These are phyloP conservation scores for Tuber brumale DNA, from an alignment of 495 filamentous ascomycete species.

Conservation along the genomic window DNA sequence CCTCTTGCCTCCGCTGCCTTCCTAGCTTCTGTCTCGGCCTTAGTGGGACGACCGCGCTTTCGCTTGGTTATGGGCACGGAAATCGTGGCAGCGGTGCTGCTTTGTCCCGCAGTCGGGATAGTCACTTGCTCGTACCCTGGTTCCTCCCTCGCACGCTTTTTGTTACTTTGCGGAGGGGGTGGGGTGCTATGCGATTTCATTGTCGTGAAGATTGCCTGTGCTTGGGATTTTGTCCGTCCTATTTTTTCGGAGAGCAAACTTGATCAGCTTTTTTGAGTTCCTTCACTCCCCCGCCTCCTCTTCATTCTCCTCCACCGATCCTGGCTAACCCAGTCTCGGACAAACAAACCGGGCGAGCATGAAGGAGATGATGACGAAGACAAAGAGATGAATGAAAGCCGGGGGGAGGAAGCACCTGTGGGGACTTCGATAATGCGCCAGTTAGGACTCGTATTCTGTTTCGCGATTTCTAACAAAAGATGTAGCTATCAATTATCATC, in stretches of 20 bases:
- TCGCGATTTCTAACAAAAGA: slow-evolving; percentile 35
- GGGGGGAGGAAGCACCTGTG: slow-evolving; percentile 26
- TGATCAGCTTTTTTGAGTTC: slow-evolving; percentile 16
- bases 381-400: slow-evolving; percentile 15
- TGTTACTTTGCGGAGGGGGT: slow-evolving; percentile 19
- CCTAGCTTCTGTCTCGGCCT: slow-evolving; percentile 34
- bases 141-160: slow-evolving; percentile 31
- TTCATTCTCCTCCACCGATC: not conserved
- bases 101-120: not conserved
- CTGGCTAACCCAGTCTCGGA: not conserved
- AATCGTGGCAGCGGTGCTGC: not conserved
- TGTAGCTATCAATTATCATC: slow-evolving; percentile 32
- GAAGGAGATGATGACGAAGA: not conserved
- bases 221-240: slow-evolving; percentile 30
- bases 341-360: slow-evolving; percentile 1
- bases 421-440: slow-evolving; percentile 37
- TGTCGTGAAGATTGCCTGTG: slow-evolving; percentile 24
- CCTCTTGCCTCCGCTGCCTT: slow-evolving; percentile 36
- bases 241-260: slow-evolving; percentile 11
- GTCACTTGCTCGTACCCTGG: not conserved
- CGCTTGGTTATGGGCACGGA: slow-evolving; percentile 26
- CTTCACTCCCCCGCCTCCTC: not conserved
- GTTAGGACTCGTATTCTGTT: slow-evolving; percentile 35
- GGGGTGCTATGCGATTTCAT: slow-evolving; percentile 31
- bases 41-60: slow-evolving; percentile 37